Conservation (phyloP, 176 grass and related monocot genomes). For the Secale cereale region DNA sequence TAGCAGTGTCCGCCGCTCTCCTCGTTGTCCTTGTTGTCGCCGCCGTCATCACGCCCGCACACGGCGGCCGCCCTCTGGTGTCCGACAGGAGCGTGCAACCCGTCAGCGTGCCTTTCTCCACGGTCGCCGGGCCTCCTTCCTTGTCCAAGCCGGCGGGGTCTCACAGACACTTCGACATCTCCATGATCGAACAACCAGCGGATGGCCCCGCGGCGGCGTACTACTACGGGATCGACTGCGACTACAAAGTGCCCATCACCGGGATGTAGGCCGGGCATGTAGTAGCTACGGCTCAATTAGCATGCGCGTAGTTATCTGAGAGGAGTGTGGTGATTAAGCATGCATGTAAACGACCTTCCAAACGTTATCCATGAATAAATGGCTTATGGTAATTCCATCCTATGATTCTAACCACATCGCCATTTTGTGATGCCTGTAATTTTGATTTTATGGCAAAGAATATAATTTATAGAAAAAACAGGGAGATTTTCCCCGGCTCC, state of each 20-base stretch:
- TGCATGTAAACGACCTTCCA: not conserved
- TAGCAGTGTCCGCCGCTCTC: not conserved
- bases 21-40: not conserved
- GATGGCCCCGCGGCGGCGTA: not conserved
- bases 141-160: not conserved
- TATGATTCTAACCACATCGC: not conserved
- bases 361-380: not conserved
- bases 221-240: not conserved
- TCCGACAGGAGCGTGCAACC: not conserved
- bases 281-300: not conserved
- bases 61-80: not conserved
- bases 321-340: not conserved
- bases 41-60: not conserved
- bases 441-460: too few species aligned
- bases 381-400: not conserved
- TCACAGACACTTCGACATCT: constrained; percentile 16
- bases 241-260: constrained; percentile 5
- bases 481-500: too few species aligned
- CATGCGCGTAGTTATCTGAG: not conserved
- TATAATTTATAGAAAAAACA: too few species aligned
- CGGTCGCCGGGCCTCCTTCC: not conserved
- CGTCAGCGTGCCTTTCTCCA: not conserved
- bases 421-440: too few species aligned
- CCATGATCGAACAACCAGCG: not conserved
- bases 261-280: not conserved